Base-by-base conservation (phyloP, 495 filamentous ascomycete genomes). In the Penicillium maclennaniae region DNA sequence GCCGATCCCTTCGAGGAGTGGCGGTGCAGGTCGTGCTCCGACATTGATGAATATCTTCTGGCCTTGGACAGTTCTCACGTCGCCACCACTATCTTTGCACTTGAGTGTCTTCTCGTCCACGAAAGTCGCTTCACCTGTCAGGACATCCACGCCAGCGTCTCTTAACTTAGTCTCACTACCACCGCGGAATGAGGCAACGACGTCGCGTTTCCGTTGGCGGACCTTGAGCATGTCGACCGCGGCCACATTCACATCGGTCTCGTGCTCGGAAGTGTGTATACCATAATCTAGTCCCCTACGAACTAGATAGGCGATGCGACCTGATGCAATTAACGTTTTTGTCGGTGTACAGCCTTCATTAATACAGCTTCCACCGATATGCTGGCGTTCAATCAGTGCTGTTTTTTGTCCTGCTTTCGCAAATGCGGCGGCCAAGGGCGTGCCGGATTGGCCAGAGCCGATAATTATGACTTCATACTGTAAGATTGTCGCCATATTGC, bases 291-390 rank as follows among this genome's bases (percentile, higher is more conserved):
- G 50, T 2, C 66, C 66, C 6, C 72, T 61, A 0, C 62, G 48
- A 7, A 68, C 59, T 8, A 77, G 55, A 61, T 81, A 68, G 9
- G 76, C 77, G 0, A 73, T 68, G 4, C 74, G 63, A 6, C 73
- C 78, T 45, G 67, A 73, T 17, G 76, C 72, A 31, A 80, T 71
- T 68, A 80, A 69, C 6, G 78, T 79, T 53, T 81, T 81, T 9
- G 78, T 81, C 0, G 77, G 77, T 12, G 78, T 81, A 46, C 78
- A 81, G n/a, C 78, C 78, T 55, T 76, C 77, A 47, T 80, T 81
- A 27, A 81, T 65, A 53, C 78, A 81, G 53, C 69, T 71, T 17
- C 78, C 77, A 14, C 72, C 78, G 16, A 81, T 67, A 54, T 80
- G 72, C 1, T 64, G 43, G 14, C 67, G 59, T 49, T 81, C 77